Evolutionary conservation across 805 yeast genomes (phyloP).

Genomic region (Wickerhamomyces chambardii): DNA sequence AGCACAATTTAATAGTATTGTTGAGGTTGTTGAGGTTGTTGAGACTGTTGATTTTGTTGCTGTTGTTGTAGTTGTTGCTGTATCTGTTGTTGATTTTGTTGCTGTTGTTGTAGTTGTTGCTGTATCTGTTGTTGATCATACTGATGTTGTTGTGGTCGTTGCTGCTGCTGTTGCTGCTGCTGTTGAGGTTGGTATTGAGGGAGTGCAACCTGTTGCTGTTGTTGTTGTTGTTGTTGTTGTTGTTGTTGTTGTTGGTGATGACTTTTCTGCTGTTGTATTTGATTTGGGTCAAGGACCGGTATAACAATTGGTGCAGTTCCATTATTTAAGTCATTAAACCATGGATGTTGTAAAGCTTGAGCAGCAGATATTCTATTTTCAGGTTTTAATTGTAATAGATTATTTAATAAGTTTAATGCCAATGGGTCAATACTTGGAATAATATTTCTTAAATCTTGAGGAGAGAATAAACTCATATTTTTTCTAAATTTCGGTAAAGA

Average conservation of each 20-base stretch:
- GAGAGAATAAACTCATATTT: constrained; percentile 77
- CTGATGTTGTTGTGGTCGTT: neutral
- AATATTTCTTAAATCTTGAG: constrained; percentile 74
- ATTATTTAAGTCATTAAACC: constrained; percentile 69
- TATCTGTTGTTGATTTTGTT: constrained; percentile 11
- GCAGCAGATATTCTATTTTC: constrained; percentile 89
- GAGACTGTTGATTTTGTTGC: constrained; percentile 1
- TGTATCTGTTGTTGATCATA: neutral
- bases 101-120: neutral
- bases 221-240: constrained; percentile 3
- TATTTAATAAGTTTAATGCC: constrained; percentile 75
- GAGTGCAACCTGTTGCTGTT: constrained; percentile 4
- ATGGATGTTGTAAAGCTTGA: constrained; percentile 85
- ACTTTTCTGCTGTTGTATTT: constrained; percentile 3
- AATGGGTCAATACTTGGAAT: constrained; percentile 75
- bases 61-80: neutral
- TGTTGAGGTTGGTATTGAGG: constrained; percentile 5
- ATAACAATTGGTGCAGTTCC: neutral
- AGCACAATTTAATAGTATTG: too few species aligned
- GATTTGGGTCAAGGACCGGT: constrained; percentile 2
- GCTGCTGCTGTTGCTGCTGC: constrained; percentile 2
- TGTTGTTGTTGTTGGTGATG: neutral
- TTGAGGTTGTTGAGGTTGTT: too few species aligned
- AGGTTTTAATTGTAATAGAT: constrained; percentile 86
- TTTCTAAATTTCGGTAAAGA: constrained; percentile 79